phyloP scores from a whole-genome alignment of 257 asterid genomes.

The Solanum tacnaense region DNA sequence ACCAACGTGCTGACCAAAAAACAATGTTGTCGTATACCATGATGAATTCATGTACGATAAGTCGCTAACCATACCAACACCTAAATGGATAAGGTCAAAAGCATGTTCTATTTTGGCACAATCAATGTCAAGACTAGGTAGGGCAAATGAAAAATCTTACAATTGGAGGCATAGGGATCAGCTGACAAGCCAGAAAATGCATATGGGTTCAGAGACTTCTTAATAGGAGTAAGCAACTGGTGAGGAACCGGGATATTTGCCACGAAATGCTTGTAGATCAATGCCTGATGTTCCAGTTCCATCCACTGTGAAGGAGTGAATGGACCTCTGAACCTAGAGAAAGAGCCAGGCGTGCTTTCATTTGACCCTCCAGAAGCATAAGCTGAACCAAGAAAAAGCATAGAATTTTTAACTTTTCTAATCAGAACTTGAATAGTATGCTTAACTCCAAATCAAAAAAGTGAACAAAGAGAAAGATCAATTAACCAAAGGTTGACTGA shows the following conservation, averaged over 20 bases:
- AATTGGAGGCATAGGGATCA: conserved; percentile 50
- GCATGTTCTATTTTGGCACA: not conserved
- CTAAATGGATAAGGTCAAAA: not conserved
- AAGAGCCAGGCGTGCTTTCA: conserved; percentile 38
- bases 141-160: conserved; percentile 28
- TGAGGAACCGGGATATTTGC: conserved; percentile 83
- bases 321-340: conserved; percentile 52
- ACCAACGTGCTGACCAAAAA: not conserved
- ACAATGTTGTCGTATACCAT: not conserved
- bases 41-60: not conserved
- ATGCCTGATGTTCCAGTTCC: conserved; percentile 91
- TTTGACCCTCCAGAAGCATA: conserved; percentile 20
- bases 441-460: not conserved
- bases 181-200: conserved; percentile 34
- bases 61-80: not conserved
- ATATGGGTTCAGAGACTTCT: conserved; percentile 54
- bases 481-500: not conserved
- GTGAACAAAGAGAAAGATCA: not conserved
- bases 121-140: not conserved
- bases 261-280: conserved; percentile 72
- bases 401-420: not conserved
- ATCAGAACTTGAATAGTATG: not conserved
- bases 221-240: conserved; percentile 60
- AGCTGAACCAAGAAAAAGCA: conserved; percentile 16
- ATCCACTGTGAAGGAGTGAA: conserved; percentile 90